Percentiles rank a stretch among this genome's conserved stretches.
phyloP scores from a whole-genome alignment of 805 yeast species.

The Ogataea dorogensis region DNA sequence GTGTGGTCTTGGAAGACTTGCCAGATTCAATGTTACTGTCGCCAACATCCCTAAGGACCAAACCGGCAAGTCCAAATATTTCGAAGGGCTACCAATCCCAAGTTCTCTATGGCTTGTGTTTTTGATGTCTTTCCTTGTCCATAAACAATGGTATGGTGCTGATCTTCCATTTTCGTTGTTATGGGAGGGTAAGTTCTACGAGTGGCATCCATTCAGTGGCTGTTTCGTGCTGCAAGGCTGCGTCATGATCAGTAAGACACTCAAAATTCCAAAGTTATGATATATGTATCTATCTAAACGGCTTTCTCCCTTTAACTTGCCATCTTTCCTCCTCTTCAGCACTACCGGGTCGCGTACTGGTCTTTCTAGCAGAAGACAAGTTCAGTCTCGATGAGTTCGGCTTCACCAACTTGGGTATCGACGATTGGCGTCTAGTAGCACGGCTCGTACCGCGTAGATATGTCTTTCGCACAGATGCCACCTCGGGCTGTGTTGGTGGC shows the following conservation, averaged over 20 bases:
- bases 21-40: conserved; percentile 93
- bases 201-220: conserved; percentile 69
- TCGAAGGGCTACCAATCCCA: conserved; percentile 97
- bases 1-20: conserved; percentile 91
- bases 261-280: conserved; percentile 86
- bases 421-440: conserved; percentile 15
- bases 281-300: conserved; percentile 22
- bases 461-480: conserved; percentile 5
- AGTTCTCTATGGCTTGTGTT: conserved; percentile 74
- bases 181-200: conserved; percentile 56
- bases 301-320: conserved; percentile 28
- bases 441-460: conserved; percentile 16
- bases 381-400: conserved; percentile 15
- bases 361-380: conserved; percentile 19
- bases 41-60: conserved; percentile 88
- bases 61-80: conserved; percentile 82
- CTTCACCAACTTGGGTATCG: conserved; percentile 18
- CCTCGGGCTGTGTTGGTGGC: conserved; percentile 21
- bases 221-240: conserved; percentile 80
- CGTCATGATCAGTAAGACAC: conserved; percentile 85
- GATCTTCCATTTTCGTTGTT: conserved; percentile 65
- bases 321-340: conserved; percentile 15
- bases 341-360: conserved; percentile 3
- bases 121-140: conserved; percentile 67
- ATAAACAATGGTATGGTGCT: conserved; percentile 40